Base-by-base conservation (phyloP, 345 rosid genomes). In the Eucalyptus leucophloia region DNA sequence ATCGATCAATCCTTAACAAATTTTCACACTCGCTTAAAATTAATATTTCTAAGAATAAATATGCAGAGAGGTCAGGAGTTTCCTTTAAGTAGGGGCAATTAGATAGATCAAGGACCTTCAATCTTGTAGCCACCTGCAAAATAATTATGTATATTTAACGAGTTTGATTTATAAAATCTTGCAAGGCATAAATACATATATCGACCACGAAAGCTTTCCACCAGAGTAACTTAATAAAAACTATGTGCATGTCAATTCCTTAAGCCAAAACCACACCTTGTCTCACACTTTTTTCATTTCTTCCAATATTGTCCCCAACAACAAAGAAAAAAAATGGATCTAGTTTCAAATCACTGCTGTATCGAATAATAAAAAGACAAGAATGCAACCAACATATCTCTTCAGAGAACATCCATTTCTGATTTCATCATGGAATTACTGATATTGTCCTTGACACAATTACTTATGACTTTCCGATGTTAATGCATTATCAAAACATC, bases 11-110 rank as follows among this genome's bases (percentile, higher is more conserved):
- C 19, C 19, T 13, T 65, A 65, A n/a, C 72, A 65, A 14, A 30
- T 0, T 0, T 1, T 0, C 0, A 7, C 72, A 30, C 5, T 1
- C 18, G 2, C 1, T 3, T n/a, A n/a, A 19, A 15, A 65, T 7
- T 65, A n/a, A 65, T 30, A 65, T 65, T n/a, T 65, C 72, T 4
- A n/a, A n/a, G 5, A 4, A n/a, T 4, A n/a, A 7, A n/a, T 65
- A 65, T 65, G 37, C 10, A n/a, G 6, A n/a, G 34, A 65, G 19
- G 37, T 65, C 21, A 4, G 37, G 72, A 65, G 1, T 65, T 30
- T 30, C 32, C 4, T 7, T n/a, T n/a, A 65, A 65, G 19, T 0
- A 2, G 5, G 0, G 0, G 19, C 72, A 65, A 6, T 1, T 0
- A 0, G 72, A 30, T 16, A 65, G 30, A n/a, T 65, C 0, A n/a